Base-by-base conservation (phyloP, 2,329 filamentous ascomycete genomes). In the Ophiocordyceps unilateralis region DNA sequence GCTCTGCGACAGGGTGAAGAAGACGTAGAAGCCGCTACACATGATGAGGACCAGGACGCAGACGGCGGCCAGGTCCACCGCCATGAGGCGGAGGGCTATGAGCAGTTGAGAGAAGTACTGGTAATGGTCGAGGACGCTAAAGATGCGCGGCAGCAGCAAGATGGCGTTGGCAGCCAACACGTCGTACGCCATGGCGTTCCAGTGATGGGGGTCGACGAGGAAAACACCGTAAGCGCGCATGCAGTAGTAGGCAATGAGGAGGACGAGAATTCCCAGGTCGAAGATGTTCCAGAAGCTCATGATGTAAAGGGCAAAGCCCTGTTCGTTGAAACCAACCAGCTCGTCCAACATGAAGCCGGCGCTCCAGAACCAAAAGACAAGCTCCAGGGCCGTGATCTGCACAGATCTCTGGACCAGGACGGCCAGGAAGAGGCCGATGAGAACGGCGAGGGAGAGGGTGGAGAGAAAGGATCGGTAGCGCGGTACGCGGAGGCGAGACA, bases 251-350 rank as follows among this genome's bases (percentile, higher is more conserved):
- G 84, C 74, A 53, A 93, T 78, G 51, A 95, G 76, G 47, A 95
- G 67, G 21, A 93, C 64, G 42, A 95, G 65, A 43, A 95, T 95
- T 9, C 88, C 88, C 32, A 95, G 67, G 56, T 95, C 89, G 59
- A 95, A 94, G 32, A 88, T 77, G 59, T 95, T 95, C 89, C 89
- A 95, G 59, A 95, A 91, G 58, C 86, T 93, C 78, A 95, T 89
- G 54, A 95, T 85, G 62, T 95, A 96, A 24, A 96, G 74, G 32
- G 87, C 88, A 58, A 95, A 95, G 3, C 89, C 89, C 61, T 95
- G 87, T 59, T 96, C 89, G 50, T 88, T 94, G 68, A 95, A 95
- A 11, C 88, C 88, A 17, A 95, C 87, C 20, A 96, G 74, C 61
- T 95, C 89, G 54, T 95, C 89, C 26, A 95, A 75, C 86, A 95